Percentiles rank a stretch among this genome's conserved stretches.
Evolutionary conservation across 75 land plant genomes (phyloP).

Genomic region (Pinus taeda): DNA sequence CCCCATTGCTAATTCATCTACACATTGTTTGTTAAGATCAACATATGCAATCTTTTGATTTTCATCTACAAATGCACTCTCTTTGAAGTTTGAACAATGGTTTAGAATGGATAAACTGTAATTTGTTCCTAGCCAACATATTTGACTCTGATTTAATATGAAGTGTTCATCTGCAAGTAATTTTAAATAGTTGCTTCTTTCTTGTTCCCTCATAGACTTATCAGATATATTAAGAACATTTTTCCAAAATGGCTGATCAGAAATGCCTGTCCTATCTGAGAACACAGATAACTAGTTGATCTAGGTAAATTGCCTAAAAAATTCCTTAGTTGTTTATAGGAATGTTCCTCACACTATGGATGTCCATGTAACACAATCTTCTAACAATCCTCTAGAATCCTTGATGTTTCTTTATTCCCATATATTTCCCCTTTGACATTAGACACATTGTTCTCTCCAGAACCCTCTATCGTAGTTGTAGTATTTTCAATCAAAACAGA

Average conservation of each 20-base stretch:
- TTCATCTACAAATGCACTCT: slow-evolving; percentile 15
- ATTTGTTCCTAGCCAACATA: slow-evolving; percentile 19
- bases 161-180: background rate
- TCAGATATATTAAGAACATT: background rate
- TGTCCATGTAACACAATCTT: too few species aligned
- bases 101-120: slow-evolving; percentile 22
- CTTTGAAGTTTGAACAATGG: slow-evolving; percentile 24
- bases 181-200: slow-evolving; percentile 16
- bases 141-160: slow-evolving; percentile 25
- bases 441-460: too few species aligned
- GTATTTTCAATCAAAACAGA: too few species aligned
- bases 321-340: too few species aligned
- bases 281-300: background rate
- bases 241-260: background rate
- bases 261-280: background rate
- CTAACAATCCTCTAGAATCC: too few species aligned
- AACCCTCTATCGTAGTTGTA: too few species aligned
- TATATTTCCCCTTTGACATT: too few species aligned
- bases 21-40: slow-evolving; percentile 18
- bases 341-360: too few species aligned
- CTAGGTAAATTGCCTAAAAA: background rate
- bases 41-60: slow-evolving; percentile 15
- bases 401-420: too few species aligned
- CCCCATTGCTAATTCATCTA: slow-evolving; percentile 36
- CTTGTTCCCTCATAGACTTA: slow-evolving; percentile 7